phyloP scores from a whole-genome alignment of 768 basidiomycete species.

The Leccinum aurantiacum region DNA sequence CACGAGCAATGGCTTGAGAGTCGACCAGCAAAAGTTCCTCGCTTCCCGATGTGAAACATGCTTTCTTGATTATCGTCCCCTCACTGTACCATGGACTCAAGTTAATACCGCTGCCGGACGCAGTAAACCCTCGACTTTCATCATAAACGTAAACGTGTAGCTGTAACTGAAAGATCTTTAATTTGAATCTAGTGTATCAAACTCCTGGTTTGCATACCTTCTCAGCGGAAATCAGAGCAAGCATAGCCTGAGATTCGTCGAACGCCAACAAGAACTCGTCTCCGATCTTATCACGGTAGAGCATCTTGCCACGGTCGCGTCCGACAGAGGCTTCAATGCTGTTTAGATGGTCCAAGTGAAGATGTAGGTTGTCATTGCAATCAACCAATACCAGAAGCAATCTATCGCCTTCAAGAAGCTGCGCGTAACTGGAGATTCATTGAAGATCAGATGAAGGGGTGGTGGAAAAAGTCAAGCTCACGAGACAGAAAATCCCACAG shows the following conservation, averaged over 20 bases:
- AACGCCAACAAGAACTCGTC: slow-evolving; percentile 46
- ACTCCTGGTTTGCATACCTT: slow-evolving; percentile 35
- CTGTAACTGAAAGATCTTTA: slow-evolving; percentile 28
- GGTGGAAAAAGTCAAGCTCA: slow-evolving; percentile 5
- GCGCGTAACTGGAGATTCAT: slow-evolving; percentile 31
- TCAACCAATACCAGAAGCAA: slow-evolving; percentile 43
- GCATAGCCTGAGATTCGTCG: slow-evolving; percentile 51
- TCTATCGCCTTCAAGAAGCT: slow-evolving; percentile 41
- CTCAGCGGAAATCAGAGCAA: slow-evolving; percentile 43
- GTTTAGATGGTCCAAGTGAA: slow-evolving; percentile 39
- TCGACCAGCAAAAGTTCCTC: slow-evolving; percentile 59
- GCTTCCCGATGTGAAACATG: slow-evolving; percentile 47
- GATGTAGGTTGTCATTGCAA: slow-evolving; percentile 27
- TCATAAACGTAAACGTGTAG: slow-evolving; percentile 51
- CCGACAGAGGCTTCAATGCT: slow-evolving; percentile 37
- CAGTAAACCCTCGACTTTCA: slow-evolving; percentile 44
- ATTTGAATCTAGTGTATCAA: background rate
- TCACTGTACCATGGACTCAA: slow-evolving; percentile 48
- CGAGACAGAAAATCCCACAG: slow-evolving; percentile 26
- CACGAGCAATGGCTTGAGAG: slow-evolving; percentile 39
- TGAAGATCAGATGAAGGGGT: background rate
- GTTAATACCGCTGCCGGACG: slow-evolving; percentile 42
- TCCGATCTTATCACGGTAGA: slow-evolving; percentile 49
- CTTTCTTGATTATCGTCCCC: slow-evolving; percentile 35
- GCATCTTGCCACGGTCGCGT: slow-evolving; percentile 30